Evolutionary conservation across 192 early-diverging fungal species (phyloP), one percentile per base, ranked within the genome.

Genomic region (Rhizophlyctis rosea): DNA sequence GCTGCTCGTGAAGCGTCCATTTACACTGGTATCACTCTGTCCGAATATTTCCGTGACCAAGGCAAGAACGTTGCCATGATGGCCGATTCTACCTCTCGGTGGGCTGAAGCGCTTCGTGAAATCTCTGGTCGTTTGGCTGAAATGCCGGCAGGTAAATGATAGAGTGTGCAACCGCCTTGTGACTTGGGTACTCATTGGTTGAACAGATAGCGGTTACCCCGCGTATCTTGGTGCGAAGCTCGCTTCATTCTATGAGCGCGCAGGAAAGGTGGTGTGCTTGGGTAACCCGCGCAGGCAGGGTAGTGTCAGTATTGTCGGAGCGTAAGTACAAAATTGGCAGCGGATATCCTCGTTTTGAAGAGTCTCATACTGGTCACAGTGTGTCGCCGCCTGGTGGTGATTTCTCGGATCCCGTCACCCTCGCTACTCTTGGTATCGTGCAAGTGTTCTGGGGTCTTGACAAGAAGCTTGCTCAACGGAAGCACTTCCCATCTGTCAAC

Each of bases 391-490:
- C 97, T 9, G 97, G 97, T 68, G 97, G 97, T 81, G 97, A 99
- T 76, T 98, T 96, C 75, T 94, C 96, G 50, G 97, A 99, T 79
- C 95, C 97, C 29, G 97, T 99, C 24, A 99, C 97, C 18, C 78
- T 90, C 25, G 88, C 97, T 14, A 99, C 97, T 1, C 81, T 99
- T 52, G 85, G 94, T 80, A 99, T 99, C 79, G 97, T 99, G 2
- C 97, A 99, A 75, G 97, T 99, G 51, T 99, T 99, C 86, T 99
- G 97, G 97, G 97, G 95, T 72, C 74, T 99, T 61, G 97, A 99
- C 81, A 99, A 99, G 86, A 99, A 99, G 81, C 81, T 99, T 34
- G 97, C 97, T 4, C 97, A 99, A 77, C 88, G 97, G 70, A 99
- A 99, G 84, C 97, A 99, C 80, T 99, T 99, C 86, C 97, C 97